These are phyloP conservation scores for Phytophthora cryptogea DNA, from an alignment of 352 stramenopile genomes.

Conservation along the genomic window DNA sequence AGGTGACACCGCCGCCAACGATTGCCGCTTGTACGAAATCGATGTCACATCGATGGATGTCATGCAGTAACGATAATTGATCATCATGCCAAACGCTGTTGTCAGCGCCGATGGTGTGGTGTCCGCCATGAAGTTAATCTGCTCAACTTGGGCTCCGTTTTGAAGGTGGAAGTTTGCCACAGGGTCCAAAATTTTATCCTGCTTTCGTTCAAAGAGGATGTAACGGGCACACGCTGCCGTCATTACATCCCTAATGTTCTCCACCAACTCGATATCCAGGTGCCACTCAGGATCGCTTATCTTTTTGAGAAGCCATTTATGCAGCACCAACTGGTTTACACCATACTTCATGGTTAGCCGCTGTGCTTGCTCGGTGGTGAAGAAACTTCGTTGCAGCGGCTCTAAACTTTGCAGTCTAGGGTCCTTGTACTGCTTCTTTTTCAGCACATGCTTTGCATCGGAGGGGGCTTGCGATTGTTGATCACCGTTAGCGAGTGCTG, in stretches of 20 bases:
- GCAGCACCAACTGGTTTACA: slow-evolving; percentile 52
- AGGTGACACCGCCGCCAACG: slow-evolving; percentile 64
- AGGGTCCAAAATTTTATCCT: slow-evolving; percentile 80
- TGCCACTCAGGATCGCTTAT: slow-evolving; percentile 57
- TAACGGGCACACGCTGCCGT: slow-evolving; percentile 69
- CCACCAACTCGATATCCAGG: slow-evolving; percentile 46
- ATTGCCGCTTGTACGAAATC: slow-evolving; percentile 81
- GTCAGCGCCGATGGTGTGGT: slow-evolving; percentile 49
- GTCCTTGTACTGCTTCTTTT: slow-evolving; percentile 18
- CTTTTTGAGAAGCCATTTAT: slow-evolving; percentile 75
- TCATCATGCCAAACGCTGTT: slow-evolving; percentile 74
- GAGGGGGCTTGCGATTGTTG: slow-evolving; percentile 22
- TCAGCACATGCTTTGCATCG: slow-evolving; percentile 25
- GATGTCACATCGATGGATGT: slow-evolving; percentile 77
- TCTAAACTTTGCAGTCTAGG: slow-evolving; percentile 23
- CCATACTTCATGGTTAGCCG: slow-evolving; percentile 61
- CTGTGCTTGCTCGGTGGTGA: slow-evolving; percentile 55
- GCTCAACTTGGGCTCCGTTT: slow-evolving; percentile 85
- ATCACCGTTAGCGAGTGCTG: slow-evolving; percentile 37
- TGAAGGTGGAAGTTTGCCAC: slow-evolving; percentile 88
- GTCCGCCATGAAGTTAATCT: slow-evolving; percentile 85
- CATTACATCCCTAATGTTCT: slow-evolving; percentile 57
- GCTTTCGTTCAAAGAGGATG: slow-evolving; percentile 79
- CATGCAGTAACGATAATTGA: slow-evolving; percentile 91
- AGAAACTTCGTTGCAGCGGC: slow-evolving; percentile 45